Conservation (phyloP, 2,329 filamentous ascomycete genomes). For the Clathrospora elynae region DNA sequence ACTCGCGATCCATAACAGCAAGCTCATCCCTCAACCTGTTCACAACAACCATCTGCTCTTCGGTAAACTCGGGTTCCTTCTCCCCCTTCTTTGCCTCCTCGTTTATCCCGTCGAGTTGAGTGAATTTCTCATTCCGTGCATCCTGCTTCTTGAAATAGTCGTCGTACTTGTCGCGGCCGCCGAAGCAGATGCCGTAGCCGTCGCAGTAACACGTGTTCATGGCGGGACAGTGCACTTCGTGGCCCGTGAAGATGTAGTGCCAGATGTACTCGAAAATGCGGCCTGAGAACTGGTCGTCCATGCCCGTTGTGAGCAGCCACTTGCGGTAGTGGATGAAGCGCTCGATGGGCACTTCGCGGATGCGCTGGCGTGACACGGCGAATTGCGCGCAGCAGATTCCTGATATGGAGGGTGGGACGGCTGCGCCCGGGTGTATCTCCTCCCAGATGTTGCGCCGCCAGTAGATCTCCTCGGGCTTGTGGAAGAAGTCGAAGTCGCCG, state of each 20-base stretch:
- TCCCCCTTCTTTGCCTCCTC: conserved; percentile 43
- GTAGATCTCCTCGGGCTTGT: conserved; percentile 49
- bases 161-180: conserved; percentile 55
- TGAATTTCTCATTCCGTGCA: conserved; percentile 48
- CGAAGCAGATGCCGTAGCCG: conserved; percentile 67
- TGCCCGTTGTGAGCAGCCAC: conserved; percentile 54
- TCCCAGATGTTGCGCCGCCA: conserved; percentile 45
- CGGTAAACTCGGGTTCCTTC: conserved; percentile 26
- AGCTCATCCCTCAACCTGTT: conserved; percentile 30
- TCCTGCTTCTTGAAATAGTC: conserved; percentile 56
- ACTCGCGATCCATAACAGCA: conserved; percentile 30
- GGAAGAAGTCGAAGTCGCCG: conserved; percentile 48
- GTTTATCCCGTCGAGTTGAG: conserved; percentile 49
- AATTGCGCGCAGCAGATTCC: conserved; percentile 64
- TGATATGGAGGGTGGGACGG: conserved; percentile 43
- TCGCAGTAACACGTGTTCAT: conserved; percentile 63
- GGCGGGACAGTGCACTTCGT: conserved; percentile 48
- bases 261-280: conserved; percentile 50
- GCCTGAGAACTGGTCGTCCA: conserved; percentile 47
- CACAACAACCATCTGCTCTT: conserved; percentile 28
- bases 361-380: conserved; percentile 55
- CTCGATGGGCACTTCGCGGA: conserved; percentile 56
- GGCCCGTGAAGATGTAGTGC: conserved; percentile 50
- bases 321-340: conserved; percentile 60
- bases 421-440: conserved; percentile 51